Conservation (phyloP, 1,139 yeast species). For the Taphrina sp. region DNA sequence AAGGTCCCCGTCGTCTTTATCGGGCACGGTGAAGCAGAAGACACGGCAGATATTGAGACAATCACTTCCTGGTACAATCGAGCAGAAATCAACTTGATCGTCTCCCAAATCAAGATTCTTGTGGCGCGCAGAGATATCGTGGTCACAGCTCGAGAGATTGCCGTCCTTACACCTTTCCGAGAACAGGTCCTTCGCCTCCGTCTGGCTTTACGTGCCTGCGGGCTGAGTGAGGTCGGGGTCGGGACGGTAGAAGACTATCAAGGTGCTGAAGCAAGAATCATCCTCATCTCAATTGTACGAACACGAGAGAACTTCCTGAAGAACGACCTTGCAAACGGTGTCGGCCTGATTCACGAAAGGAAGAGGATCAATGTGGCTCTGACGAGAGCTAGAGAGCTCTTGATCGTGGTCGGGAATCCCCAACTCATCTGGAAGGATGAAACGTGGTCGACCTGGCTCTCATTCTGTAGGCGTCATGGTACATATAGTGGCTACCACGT, state of each 20-base stretch:
- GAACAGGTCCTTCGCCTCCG: constrained; percentile 37
- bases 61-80: constrained; percentile 36
- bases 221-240: constrained; percentile 36
- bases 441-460: constrained; percentile 16
- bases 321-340: constrained; percentile 32
- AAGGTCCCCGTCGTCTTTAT: constrained; percentile 36
- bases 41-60: constrained; percentile 34
- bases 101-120: constrained; percentile 17
- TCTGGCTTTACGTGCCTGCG: constrained; percentile 25
- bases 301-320: constrained; percentile 36
- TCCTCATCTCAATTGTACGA: constrained; percentile 38
- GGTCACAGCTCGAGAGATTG: constrained; percentile 36
- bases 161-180: constrained; percentile 37
- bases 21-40: constrained; percentile 35
- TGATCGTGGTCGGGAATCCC: constrained; percentile 65
- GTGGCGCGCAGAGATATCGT: background rate
- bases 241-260: constrained; percentile 38
- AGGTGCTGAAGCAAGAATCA: constrained; percentile 38
- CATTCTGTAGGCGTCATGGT: constrained; percentile 8
- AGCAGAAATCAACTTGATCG: constrained; percentile 33
- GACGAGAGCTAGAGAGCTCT: constrained; percentile 80
- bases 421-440: constrained; percentile 7
- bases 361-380: constrained; percentile 73
- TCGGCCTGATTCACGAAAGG: constrained; percentile 37
- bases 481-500: background rate